These are phyloP conservation scores for Noccaea bulbosa DNA, from an alignment of 345 rosid genomes.

Conservation along the genomic window DNA sequence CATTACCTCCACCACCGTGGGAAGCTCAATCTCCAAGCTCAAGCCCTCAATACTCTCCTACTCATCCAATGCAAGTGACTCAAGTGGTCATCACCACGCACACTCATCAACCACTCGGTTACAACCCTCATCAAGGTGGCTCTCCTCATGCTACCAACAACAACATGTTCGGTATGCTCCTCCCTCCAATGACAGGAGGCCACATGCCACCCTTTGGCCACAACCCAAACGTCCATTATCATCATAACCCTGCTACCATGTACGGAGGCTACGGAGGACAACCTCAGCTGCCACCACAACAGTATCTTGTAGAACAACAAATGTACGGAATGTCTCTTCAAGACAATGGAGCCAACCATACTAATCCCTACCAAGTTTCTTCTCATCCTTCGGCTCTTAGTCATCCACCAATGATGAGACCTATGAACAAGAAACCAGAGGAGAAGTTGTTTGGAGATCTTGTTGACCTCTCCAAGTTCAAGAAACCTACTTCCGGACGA, in stretches of 20 bases:
- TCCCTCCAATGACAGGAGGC: conserved; percentile 53
- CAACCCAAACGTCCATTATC: conserved; percentile 32
- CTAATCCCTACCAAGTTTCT: conserved; percentile 53
- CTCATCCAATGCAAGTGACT: conserved; percentile 67
- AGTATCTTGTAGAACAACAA: conserved; percentile 68
- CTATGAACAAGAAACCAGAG: conserved; percentile 60
- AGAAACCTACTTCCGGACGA: conserved; percentile 61
- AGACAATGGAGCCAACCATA: conserved; percentile 49
- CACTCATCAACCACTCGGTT: conserved; percentile 54
- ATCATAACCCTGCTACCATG: conserved; percentile 16
- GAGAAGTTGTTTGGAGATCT: conserved; percentile 96
- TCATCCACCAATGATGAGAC: conserved; percentile 53
- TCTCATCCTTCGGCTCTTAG: conserved; percentile 50
- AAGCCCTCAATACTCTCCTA: conserved; percentile 52
- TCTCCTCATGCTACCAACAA: conserved; percentile 44
- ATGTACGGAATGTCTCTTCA: conserved; percentile 73
- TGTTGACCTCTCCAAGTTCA: conserved; percentile 82
- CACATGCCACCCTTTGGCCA: conserved; percentile 35
- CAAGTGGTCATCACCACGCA: conserved; percentile 67
- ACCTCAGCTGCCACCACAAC: conserved; percentile 49
- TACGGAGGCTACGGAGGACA: conserved; percentile 54
- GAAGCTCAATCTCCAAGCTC: conserved; percentile 77
- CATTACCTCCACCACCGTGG: conserved; percentile 97
- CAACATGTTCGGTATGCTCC: conserved; percentile 71
- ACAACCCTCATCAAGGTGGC: conserved; percentile 58